These are phyloP conservation scores for Schizothecium vesticola DNA, from an alignment of 495 filamentous ascomycete genomes.

Conservation along the genomic window DNA sequence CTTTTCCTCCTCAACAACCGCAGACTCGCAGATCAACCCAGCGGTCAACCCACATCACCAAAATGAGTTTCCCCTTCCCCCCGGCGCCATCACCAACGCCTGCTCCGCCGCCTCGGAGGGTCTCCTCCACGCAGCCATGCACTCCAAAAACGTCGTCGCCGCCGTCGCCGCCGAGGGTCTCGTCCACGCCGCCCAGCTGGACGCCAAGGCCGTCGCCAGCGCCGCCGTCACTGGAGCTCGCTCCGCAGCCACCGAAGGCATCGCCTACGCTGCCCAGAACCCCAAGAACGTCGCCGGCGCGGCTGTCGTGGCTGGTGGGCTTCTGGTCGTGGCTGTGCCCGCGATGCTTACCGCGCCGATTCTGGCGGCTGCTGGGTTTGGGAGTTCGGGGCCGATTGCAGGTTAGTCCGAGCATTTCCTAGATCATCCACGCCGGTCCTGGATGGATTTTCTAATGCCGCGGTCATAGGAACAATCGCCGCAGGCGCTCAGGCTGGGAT, in stretches of 20 bases:
- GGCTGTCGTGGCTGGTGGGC: not conserved
- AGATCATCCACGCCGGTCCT: too few relatives aligned
- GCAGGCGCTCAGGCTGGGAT: conserved; percentile 10
- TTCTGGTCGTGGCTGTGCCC: conserved; percentile 3
- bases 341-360: not conserved
- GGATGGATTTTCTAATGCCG: too few relatives aligned
- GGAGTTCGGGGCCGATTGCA: not conserved
- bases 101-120: too few relatives aligned
- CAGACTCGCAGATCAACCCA: not conserved
- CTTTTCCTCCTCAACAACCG: not conserved
- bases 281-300: not conserved
- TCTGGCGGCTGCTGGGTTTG: conserved; percentile 3
- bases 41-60: not conserved
- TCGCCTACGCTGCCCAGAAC: too few relatives aligned
- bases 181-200: not conserved
- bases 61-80: not conserved
- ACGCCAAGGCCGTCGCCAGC: not conserved
- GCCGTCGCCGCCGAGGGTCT: not conserved
- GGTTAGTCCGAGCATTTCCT: conserved; percentile 15
- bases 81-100: not conserved
- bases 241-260: not conserved
- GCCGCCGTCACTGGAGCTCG: not conserved
- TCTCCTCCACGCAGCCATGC: not conserved
- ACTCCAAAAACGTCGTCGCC: not conserved
- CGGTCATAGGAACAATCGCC: conserved; percentile 14